A percentile compares a stretch with the other conserved stretches of the same genome.
phyloP scores from a whole-genome alignment of 208 protist species.

The Crithidia brevicula region DNA sequence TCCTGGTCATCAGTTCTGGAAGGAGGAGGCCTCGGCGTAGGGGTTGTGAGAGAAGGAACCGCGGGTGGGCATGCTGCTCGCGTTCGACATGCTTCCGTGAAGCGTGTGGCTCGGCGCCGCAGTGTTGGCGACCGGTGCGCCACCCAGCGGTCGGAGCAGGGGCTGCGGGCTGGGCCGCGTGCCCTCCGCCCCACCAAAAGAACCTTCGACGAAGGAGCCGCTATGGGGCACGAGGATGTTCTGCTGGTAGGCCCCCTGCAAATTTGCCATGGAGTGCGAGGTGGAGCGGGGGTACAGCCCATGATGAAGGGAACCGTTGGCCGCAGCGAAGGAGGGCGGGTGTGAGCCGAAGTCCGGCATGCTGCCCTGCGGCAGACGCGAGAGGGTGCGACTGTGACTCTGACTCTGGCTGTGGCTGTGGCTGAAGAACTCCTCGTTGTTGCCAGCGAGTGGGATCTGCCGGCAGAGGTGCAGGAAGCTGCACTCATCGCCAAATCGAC shows the following conservation, averaged over 20 bases:
- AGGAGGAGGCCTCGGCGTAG: constrained; percentile 67
- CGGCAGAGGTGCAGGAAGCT: constrained; percentile 87
- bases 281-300: constrained; percentile 9
- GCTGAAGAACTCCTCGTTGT: constrained; percentile 28
- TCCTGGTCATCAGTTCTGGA: constrained; percentile 28
- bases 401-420: constrained; percentile 16
- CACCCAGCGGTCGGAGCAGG: constrained; percentile 29
- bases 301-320: constrained; percentile 16
- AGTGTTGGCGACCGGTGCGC: neutral
- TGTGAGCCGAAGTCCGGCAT: constrained; percentile 25
- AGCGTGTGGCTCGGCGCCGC: neutral
- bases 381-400: constrained; percentile 30
- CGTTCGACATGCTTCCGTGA: constrained; percentile 10
- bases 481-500: constrained; percentile 88
- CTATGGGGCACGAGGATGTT: constrained; percentile 18
- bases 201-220: constrained; percentile 20
- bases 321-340: constrained; percentile 9
- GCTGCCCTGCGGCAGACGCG: constrained; percentile 15
- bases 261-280: constrained; percentile 17
- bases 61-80: constrained; percentile 18
- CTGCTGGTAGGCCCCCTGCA: constrained; percentile 2
- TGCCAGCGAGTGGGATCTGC: constrained; percentile 41
- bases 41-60: constrained; percentile 72
- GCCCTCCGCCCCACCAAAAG: constrained; percentile 5
- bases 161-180: constrained; percentile 19